A percentile compares a stretch with the other conserved stretches of the same genome.
These are phyloP conservation scores for Boletus reticulatus DNA, from an alignment of 768 basidiomycete species.

Conservation along the genomic window DNA sequence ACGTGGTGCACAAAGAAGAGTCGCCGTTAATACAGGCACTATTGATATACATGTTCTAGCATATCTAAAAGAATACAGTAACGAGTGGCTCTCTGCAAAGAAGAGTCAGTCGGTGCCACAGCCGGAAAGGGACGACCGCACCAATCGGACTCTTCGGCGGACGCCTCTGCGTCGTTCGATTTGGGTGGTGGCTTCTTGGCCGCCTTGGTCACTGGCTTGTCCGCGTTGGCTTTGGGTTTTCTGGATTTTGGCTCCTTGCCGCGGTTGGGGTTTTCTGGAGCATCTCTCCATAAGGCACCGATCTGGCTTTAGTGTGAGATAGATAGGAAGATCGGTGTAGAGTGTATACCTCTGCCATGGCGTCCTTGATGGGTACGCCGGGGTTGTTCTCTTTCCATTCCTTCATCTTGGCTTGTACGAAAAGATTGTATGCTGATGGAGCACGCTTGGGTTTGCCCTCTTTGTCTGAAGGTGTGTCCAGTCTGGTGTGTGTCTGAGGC, in stretches of 20 bases:
- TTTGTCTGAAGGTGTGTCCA: constrained; percentile 26
- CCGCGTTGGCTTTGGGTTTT: constrained; percentile 40
- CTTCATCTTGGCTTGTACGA: constrained; percentile 55
- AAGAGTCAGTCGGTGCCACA: background rate
- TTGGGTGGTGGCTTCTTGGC: constrained; percentile 17
- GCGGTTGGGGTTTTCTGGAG: constrained; percentile 64
- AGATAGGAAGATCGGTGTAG: constrained; percentile 1
- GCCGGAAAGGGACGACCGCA: background rate
- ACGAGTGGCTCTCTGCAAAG: background rate
- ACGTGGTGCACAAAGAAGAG: constrained; percentile 9
- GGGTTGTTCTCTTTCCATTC: constrained; percentile 54
- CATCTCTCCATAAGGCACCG: constrained; percentile 52
- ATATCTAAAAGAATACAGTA: constrained; percentile 10
- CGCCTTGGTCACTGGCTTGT: constrained; percentile 2
- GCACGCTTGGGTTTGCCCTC: constrained; percentile 53
- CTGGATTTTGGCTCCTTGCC: constrained; percentile 50
- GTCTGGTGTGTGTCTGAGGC: background rate
- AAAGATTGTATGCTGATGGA: constrained; percentile 59
- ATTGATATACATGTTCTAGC: constrained; percentile 1
- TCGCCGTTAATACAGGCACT: constrained; percentile 2
- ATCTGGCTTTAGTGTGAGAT: constrained; percentile 39
- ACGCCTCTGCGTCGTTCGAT: constrained; percentile 22
- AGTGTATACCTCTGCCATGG: constrained; percentile 43
- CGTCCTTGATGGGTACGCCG: constrained; percentile 48
- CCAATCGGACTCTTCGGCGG: constrained; percentile 24